Evolutionary conservation across 2,329 filamentous ascomycete species (phyloP).

Genomic region (Pseudocercospora crystallina): DNA sequence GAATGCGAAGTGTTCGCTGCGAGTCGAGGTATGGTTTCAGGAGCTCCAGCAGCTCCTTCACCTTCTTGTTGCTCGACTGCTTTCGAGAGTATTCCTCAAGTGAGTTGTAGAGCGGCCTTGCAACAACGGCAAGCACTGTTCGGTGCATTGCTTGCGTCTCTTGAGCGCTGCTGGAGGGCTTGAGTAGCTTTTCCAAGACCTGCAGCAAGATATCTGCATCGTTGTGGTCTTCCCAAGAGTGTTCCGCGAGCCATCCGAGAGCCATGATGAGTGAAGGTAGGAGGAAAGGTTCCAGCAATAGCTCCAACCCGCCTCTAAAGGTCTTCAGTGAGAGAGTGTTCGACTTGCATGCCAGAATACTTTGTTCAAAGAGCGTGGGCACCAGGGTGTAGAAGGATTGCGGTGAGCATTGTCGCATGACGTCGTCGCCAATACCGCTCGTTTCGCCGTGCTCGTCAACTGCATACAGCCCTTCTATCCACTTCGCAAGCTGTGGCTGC

Average conservation of each 20-base stretch:
- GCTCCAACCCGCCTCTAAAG: constrained; percentile 74
- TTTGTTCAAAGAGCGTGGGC: constrained; percentile 74
- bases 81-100: constrained; percentile 66
- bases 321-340: constrained; percentile 67
- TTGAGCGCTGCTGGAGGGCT: constrained; percentile 66
- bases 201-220: constrained; percentile 69
- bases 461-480: constrained; percentile 77
- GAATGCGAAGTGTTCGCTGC: constrained; percentile 62
- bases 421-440: constrained; percentile 72
- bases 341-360: constrained; percentile 67
- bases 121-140: constrained; percentile 69
- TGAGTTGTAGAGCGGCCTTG: constrained; percentile 66
- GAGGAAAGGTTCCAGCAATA: constrained; percentile 76
- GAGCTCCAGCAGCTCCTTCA: constrained; percentile 63
- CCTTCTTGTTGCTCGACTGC: constrained; percentile 67
- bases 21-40: constrained; percentile 60
- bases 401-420: constrained; percentile 78
- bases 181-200: constrained; percentile 70
- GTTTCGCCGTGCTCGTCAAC: constrained; percentile 57
- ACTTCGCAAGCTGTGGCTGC: constrained; percentile 65
- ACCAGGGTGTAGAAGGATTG: constrained; percentile 80
- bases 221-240: constrained; percentile 63
- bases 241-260: constrained; percentile 68
- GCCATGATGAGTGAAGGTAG: constrained; percentile 76
- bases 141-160: constrained; percentile 71